Conservation (phyloP, 208 protist genomes). For the Leishmania amazonensis region DNA sequence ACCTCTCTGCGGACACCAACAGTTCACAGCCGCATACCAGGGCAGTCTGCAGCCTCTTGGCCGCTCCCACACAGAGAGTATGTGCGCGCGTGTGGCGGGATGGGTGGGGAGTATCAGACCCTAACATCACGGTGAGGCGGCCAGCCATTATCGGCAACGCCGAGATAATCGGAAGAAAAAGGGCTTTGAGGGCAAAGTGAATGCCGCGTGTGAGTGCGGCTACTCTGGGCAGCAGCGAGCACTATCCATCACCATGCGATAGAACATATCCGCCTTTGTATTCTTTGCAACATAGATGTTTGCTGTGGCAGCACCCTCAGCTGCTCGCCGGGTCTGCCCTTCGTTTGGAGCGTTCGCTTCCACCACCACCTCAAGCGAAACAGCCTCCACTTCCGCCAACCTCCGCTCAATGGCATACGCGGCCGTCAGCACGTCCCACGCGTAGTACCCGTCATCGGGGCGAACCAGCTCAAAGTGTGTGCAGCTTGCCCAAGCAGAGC, state of each 20-base stretch:
- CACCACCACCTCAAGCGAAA: slow-evolving; percentile 58
- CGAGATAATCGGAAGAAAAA: background rate
- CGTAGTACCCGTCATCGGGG: slow-evolving; percentile 81
- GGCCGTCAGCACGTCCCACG: slow-evolving; percentile 90
- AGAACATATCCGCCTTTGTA: slow-evolving; percentile 62
- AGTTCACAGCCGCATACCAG: background rate
- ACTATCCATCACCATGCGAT: slow-evolving; percentile 59
- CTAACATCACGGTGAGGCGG: too few relatives aligned
- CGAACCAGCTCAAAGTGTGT: slow-evolving; percentile 72
- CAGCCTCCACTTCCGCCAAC: slow-evolving; percentile 53
- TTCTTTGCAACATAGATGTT: slow-evolving; percentile 63
- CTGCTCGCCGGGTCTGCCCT: slow-evolving; percentile 44
- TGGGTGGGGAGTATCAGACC: too few relatives aligned
- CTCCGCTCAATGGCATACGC: slow-evolving; percentile 69
- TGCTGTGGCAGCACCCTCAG: background rate
- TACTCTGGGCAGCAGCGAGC: slow-evolving; percentile 40
- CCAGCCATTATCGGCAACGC: background rate
- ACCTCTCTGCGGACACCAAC: background rate
- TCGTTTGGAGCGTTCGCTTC: slow-evolving; percentile 45
- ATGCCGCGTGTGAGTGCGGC: background rate
- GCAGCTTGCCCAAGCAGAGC: slow-evolving; percentile 76
- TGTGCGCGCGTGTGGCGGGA: too few relatives aligned
- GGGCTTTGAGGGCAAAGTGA: too few relatives aligned
- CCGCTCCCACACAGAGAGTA: too few relatives aligned
- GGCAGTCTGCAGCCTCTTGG: background rate